phyloP scores from a whole-genome alignment of 2,329 filamentous ascomycete genomes.

The Hypoxylon sp. region DNA sequence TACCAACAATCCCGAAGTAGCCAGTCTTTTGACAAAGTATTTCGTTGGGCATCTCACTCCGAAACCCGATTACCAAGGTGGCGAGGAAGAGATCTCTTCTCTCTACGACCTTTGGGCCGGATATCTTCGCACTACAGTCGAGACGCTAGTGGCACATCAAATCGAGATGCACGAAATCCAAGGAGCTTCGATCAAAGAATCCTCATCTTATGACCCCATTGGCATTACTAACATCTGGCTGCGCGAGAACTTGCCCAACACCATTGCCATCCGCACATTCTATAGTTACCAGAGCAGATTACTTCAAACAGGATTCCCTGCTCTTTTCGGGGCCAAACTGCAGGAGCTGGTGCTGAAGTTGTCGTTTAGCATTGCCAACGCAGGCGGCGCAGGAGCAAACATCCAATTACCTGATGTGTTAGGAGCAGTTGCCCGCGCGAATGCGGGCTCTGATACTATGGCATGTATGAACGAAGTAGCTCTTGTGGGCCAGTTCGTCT shows the following conservation, averaged over 20 bases:
- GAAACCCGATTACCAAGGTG: conserved; percentile 61
- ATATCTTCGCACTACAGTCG: conserved; percentile 62
- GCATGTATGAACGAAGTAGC: conserved; percentile 62
- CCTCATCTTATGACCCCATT: conserved; percentile 55
- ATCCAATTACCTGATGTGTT: conserved; percentile 60
- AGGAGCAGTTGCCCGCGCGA: conserved; percentile 57
- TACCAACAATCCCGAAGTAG: conserved; percentile 67
- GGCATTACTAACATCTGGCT: conserved; percentile 47
- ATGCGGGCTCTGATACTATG: conserved; percentile 60
- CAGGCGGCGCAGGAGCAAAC: conserved; percentile 50
- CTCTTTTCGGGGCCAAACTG: conserved; percentile 64
- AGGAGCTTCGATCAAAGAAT: conserved; percentile 52
- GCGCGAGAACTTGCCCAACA: conserved; percentile 59
- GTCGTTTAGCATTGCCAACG: conserved; percentile 62
- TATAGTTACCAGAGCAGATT: conserved; percentile 66
- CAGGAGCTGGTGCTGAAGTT: conserved; percentile 66
- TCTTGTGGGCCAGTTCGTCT: conserved; percentile 63
- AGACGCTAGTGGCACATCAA: conserved; percentile 65
- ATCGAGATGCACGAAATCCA: conserved; percentile 67
- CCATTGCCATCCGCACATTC: conserved; percentile 63
- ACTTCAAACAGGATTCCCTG: conserved; percentile 63
- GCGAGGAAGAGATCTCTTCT: conserved; percentile 57
- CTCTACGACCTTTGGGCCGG: conserved; percentile 64
- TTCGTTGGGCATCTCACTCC: conserved; percentile 64
- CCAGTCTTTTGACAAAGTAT: conserved; percentile 65